These are phyloP conservation scores for Ceratocystis smalleyi DNA, from an alignment of 2,329 filamentous ascomycete genomes.

Conservation along the genomic window DNA sequence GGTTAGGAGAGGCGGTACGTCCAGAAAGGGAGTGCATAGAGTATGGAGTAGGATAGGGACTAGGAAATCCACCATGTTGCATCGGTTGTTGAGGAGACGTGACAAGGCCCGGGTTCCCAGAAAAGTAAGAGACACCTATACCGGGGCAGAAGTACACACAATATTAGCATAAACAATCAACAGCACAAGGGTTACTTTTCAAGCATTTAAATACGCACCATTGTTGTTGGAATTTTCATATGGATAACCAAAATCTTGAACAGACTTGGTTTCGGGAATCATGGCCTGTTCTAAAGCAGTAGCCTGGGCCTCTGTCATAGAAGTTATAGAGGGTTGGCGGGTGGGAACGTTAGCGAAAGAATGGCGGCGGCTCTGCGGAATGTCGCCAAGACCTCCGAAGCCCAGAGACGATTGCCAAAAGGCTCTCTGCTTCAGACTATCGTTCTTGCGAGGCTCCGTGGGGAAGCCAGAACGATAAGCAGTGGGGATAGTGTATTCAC, in stretches of 20 bases:
- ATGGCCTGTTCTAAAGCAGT: slow-evolving; percentile 5
- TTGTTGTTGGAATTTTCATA: slow-evolving; percentile 11
- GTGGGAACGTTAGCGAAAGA: slow-evolving; percentile 60
- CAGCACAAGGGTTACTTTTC: not conserved
- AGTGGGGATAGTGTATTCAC: slow-evolving; percentile 34
- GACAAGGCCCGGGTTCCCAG: slow-evolving; percentile 7
- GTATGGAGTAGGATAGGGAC: slow-evolving; percentile 18
- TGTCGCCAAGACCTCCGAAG: slow-evolving; percentile 44
- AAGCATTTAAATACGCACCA: not conserved
- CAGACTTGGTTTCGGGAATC: slow-evolving; percentile 8
- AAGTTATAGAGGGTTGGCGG: slow-evolving; percentile 47
- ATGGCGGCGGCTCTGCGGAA: slow-evolving; percentile 61
- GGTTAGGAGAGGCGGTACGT: slow-evolving; percentile 41
- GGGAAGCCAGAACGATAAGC: slow-evolving; percentile 34
- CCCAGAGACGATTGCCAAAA: slow-evolving; percentile 59
- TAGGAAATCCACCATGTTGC: slow-evolving; percentile 17
- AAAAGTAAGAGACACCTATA: slow-evolving; percentile 10
- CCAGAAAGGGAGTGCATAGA: slow-evolving; percentile 12
- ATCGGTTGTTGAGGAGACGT: slow-evolving; percentile 13
- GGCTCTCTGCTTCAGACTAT: slow-evolving; percentile 46
- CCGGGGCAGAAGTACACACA: not conserved
- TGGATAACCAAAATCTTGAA: slow-evolving; percentile 9
- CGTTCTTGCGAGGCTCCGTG: slow-evolving; percentile 46
- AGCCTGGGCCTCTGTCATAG: slow-evolving; percentile 25
- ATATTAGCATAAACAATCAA: not conserved